A percentile compares a stretch with the other conserved stretches of the same genome.
Evolutionary conservation across 139 green algal genomes (phyloP).

Genomic region (Monoraphidium neglectum): DNA sequence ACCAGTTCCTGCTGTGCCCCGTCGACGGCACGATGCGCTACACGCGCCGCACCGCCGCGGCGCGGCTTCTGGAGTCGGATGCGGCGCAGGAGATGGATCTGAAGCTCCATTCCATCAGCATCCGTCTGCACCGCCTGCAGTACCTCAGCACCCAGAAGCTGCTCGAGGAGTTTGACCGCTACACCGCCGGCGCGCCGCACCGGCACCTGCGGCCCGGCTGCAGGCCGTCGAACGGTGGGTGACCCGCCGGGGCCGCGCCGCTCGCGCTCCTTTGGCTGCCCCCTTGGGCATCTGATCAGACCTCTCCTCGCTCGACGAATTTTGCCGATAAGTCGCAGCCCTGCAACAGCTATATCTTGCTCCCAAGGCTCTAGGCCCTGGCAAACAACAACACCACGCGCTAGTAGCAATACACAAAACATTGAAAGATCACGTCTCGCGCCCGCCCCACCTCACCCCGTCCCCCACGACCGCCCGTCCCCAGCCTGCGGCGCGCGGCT

Average conservation of each 20-base stretch:
- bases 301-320: too few species aligned
- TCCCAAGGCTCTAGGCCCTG: too few species aligned
- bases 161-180: constrained; percentile 67
- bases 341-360: too few species aligned
- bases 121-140: constrained; percentile 63
- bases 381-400: too few species aligned
- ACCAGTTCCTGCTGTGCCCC: constrained; percentile 71
- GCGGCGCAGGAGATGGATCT: constrained; percentile 42
- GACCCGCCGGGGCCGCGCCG: too few species aligned
- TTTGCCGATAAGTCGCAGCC: too few species aligned
- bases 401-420: too few species aligned
- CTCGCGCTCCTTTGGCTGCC: too few species aligned
- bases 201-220: constrained; percentile 55
- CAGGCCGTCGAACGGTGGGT: not conserved
- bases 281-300: too few species aligned
- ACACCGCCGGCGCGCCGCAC: constrained; percentile 59
- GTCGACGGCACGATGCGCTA: constrained; percentile 69
- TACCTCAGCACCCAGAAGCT: constrained; percentile 76
- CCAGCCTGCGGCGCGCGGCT: constrained; percentile 32
- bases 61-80: constrained; percentile 40
- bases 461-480: too few species aligned
- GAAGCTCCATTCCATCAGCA: constrained; percentile 37
- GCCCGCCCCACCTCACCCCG: too few species aligned
- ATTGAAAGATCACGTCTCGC: too few species aligned
- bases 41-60: constrained; percentile 47